phyloP scores from a whole-genome alignment of 2,329 filamentous ascomycete genomes.

The Pestalotiopsis sp. region DNA sequence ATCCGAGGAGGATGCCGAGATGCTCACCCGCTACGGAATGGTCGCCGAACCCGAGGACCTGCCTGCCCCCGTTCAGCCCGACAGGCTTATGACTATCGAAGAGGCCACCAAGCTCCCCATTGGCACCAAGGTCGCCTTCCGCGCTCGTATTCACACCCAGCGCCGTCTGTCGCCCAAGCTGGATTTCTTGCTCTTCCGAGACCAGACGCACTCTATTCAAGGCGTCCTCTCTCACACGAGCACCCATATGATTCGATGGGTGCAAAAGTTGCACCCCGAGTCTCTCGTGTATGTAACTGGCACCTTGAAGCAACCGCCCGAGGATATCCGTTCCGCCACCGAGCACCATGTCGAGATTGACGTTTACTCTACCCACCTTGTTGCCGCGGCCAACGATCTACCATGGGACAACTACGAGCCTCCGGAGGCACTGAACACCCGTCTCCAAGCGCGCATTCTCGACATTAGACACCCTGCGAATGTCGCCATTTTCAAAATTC shows the following conservation, averaged over 20 bases:
- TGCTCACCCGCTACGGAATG: conserved; percentile 21
- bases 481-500: conserved; percentile 68
- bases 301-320: conserved; percentile 71
- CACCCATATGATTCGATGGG: conserved; percentile 78
- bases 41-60: conserved; percentile 19
- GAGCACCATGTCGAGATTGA: conserved; percentile 76
- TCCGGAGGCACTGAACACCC: conserved; percentile 66
- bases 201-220: conserved; percentile 81
- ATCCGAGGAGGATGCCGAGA: conserved; percentile 20
- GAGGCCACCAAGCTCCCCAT: conserved; percentile 35
- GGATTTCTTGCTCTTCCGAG: conserved; percentile 83
- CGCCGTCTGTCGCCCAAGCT: conserved; percentile 79
- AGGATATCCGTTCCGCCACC: conserved; percentile 74
- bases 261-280: conserved; percentile 77
- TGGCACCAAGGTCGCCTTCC: conserved; percentile 66
- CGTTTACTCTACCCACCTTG: conserved; percentile 56
- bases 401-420: conserved; percentile 62
- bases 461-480: conserved; percentile 82
- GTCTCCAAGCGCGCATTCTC: conserved; percentile 76
- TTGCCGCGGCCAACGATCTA: conserved; percentile 48
- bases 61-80: conserved; percentile 15
- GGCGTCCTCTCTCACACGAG: conserved; percentile 61
- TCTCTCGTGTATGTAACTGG: conserved; percentile 78
- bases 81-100: conserved; percentile 39
- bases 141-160: conserved; percentile 76